Evolutionary conservation across 169 alveolate genomes (phyloP), one percentile per base, ranked within the genome.

Genomic region (Cryptosporidium sp.): DNA sequence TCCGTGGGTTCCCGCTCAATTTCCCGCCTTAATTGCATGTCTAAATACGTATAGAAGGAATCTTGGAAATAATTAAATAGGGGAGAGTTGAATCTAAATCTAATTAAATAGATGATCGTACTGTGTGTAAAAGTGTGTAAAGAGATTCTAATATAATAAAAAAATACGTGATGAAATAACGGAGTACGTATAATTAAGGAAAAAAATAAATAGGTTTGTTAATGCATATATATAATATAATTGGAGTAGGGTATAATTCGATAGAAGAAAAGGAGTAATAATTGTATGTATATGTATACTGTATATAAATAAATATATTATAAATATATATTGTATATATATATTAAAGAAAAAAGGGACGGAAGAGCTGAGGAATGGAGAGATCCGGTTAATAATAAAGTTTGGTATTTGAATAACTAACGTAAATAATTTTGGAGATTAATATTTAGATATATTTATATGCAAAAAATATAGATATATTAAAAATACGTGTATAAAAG

Each of bases 91-190:
- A 65, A 31, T 60, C 69, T 60, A 23, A 65, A 65, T 65, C 42
- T 65, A 65, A 65, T 33, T 65, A 65, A 65, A 37, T 31, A 65
- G 51, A 31, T 31, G 72, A 33, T 33, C 51, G 4, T 21, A 65
- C 14, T 33, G 72, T 65, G 72, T 65, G 72, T 65, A 65, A 65
- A 65, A 26, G 72, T 65, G 72, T 65, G 72, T 56, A 56, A 56
- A 21, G 67, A 26, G 21, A 26, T 56, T 35, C 35, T 56, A 56
- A 23, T n/a, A 26, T 56, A 31, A 31, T 31, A 56, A 21, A 21
- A 16, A 26, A 56, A 56, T 56, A 56, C 67, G 67, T 56, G 67
- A 56, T 3, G 21, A 48, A 48, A n/a, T 56, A n/a, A 56, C 26
- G 10, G 26, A 56, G 18, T 56, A 26, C 67, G 35, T 56, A 56